A percentile compares a stretch with the other conserved stretches of the same genome.
These are phyloP conservation scores for Cladophialophora immunda DNA, from an alignment of 2,329 filamentous ascomycete species.

Conservation along the genomic window DNA sequence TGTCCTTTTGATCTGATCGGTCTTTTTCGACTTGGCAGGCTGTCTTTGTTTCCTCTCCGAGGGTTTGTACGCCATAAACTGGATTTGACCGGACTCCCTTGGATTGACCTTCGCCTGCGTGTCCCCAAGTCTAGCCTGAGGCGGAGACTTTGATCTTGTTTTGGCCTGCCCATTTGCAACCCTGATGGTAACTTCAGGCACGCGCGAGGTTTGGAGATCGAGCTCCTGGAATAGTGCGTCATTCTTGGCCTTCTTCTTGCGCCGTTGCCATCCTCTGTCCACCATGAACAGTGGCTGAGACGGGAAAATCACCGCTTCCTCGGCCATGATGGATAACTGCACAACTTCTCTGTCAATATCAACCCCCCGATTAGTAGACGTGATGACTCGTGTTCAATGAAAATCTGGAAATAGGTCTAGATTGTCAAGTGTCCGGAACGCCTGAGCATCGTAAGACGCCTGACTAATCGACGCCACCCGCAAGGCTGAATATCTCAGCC, in stretches of 20 bases:
- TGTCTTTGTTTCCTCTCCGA: not conserved
- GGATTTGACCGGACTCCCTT: not conserved
- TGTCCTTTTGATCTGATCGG: no score
- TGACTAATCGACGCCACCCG: not conserved
- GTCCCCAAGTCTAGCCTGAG: not conserved
- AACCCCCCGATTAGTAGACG: no score
- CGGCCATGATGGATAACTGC: constrained; percentile 21
- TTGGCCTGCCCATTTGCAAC: not conserved
- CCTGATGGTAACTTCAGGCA: constrained; percentile 33
- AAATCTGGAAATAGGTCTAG: not conserved
- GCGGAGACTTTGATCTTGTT: not conserved
- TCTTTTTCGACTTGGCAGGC: not conserved
- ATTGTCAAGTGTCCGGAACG: not conserved
- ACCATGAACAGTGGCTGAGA: constrained; percentile 36
- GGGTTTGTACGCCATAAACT: constrained; percentile 31
- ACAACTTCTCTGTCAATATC: not conserved
- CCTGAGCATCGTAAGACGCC: not conserved
- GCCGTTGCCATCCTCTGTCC: constrained; percentile 35
- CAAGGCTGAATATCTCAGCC: constrained; percentile 3
- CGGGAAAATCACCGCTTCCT: constrained; percentile 34
- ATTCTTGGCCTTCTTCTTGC: constrained; percentile 24
- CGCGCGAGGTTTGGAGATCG: constrained; percentile 19
- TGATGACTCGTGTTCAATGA: not conserved
- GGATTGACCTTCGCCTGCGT: not conserved
- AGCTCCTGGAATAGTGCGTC: not conserved